Conservation (phyloP, 2,329 filamentous ascomycete species). For the Aquanectria penicillioides region DNA sequence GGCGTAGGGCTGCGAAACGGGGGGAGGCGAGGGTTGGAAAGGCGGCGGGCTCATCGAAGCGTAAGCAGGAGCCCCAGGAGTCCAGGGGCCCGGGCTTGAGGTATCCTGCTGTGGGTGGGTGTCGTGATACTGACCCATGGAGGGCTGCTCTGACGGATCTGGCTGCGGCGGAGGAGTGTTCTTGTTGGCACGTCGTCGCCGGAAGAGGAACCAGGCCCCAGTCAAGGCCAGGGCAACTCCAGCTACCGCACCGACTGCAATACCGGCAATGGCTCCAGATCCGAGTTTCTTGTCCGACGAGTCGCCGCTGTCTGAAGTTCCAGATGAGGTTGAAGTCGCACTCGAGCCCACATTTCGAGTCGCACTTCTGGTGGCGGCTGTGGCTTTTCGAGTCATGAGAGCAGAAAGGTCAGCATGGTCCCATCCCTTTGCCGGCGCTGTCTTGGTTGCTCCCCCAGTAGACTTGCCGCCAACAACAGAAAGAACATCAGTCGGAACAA, state of each 20-base stretch:
- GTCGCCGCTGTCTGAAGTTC: background rate
- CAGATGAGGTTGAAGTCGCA: background rate
- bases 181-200: slow-evolving; percentile 30
- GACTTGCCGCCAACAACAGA: slow-evolving; percentile 60
- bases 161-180: slow-evolving; percentile 11
- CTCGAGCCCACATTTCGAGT: slow-evolving; percentile 56
- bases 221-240: slow-evolving; percentile 42
- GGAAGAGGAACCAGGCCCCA: slow-evolving; percentile 45
- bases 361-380: slow-evolving; percentile 57
- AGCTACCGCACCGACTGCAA: slow-evolving; percentile 51
- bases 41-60: slow-evolving; percentile 28
- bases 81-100: slow-evolving; percentile 37
- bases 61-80: slow-evolving; percentile 36
- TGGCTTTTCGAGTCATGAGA: slow-evolving; percentile 62
- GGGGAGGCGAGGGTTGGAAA: slow-evolving; percentile 26
- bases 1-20: slow-evolving; percentile 27
- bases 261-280: slow-evolving; percentile 55
- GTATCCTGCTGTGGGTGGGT: slow-evolving; percentile 30
- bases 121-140: slow-evolving; percentile 33
- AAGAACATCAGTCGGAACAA: slow-evolving; percentile 61
- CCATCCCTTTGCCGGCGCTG: slow-evolving; percentile 59
- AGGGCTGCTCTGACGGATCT: slow-evolving; percentile 31
- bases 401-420: slow-evolving; percentile 60
- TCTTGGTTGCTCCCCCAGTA: slow-evolving; percentile 63
- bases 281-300: slow-evolving; percentile 29